Conservation (phyloP, 1,284 basidiomycete genomes). For the Acaromyces ingoldii region DNA sequence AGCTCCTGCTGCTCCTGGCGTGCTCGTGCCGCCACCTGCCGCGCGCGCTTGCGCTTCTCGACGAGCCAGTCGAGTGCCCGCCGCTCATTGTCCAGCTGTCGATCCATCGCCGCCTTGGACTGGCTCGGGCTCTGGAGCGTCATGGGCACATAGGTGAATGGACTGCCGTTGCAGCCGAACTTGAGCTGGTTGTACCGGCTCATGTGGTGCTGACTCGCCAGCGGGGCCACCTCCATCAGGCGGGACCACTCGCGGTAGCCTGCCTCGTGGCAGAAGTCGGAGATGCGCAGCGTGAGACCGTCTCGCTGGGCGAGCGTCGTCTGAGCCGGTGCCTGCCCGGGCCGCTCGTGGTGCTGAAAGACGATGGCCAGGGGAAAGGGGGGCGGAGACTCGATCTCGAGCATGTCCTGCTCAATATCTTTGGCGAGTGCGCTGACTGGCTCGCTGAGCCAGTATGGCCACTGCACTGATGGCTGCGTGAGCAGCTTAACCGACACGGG, state of each 20-base stretch:
- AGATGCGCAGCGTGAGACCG: conserved; percentile 5
- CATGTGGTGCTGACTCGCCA: conserved; percentile 48
- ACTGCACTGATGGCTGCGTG: too few species aligned
- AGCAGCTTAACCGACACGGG: too few species aligned
- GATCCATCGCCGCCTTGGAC: conserved; percentile 22
- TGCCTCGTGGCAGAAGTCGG: conserved; percentile 1
- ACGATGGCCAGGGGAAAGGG: too few species aligned
- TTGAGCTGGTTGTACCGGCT: conserved; percentile 42
- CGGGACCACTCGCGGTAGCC: conserved; percentile 37
- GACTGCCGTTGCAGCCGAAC: conserved; percentile 29
- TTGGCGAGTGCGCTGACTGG: too few species aligned
- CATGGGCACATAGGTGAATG: conserved; percentile 45
- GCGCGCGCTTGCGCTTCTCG: neutral
- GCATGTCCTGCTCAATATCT: too few species aligned
- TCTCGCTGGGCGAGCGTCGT: conserved; percentile 12
- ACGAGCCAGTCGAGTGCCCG: conserved; percentile 23
- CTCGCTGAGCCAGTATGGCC: too few species aligned
- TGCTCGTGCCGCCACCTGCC: neutral
- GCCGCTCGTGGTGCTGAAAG: too few species aligned
- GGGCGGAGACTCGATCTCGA: too few species aligned
- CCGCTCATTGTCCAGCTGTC: conserved; percentile 30
- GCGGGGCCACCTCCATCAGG: conserved; percentile 36
- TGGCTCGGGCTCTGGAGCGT: conserved; percentile 38
- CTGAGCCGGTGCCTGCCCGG: too few species aligned
- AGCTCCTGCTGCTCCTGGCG: too few species aligned